Percentiles rank a stretch among this genome's conserved stretches.
Evolutionary conservation across 73 alveolate species (phyloP).

Genomic region (Stentor roeselii): DNA sequence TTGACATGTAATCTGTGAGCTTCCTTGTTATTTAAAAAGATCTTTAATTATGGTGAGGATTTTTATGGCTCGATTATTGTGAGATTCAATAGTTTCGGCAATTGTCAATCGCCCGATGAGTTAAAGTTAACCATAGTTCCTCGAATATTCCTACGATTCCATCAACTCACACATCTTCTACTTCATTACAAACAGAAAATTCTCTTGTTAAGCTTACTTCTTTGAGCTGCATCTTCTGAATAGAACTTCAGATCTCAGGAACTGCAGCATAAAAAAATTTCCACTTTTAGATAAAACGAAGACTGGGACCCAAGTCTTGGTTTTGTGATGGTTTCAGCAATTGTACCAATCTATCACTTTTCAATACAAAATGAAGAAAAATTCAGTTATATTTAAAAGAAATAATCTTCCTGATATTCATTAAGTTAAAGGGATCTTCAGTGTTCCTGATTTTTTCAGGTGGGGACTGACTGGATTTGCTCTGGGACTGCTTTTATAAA

Average conservation of each 20-base stretch:
- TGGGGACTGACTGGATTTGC: slow-evolving; percentile 98
- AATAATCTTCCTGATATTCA: not conserved
- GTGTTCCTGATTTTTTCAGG: slow-evolving; percentile 91
- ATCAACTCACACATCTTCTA: no score
- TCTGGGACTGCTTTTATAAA: slow-evolving; percentile 95
- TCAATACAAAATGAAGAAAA: slow-evolving; percentile 49
- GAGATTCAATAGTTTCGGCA: slow-evolving; percentile 49
- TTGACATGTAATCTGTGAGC: slow-evolving; percentile 97
- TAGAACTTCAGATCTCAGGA: no score
- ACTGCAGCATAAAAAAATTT: no score
- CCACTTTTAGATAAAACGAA: slow-evolving; percentile 34
- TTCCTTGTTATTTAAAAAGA: slow-evolving; percentile 86
- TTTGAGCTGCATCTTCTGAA: slow-evolving; percentile 43
- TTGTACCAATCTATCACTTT: slow-evolving; percentile 73
- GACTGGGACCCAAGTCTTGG: slow-evolving; percentile 87
- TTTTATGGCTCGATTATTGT: slow-evolving; percentile 66
- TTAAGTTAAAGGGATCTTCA: slow-evolving; percentile 66
- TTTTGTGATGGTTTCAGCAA: slow-evolving; percentile 90
- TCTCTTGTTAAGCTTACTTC: not conserved
- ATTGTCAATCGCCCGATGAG: no score
- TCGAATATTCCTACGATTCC: no score
- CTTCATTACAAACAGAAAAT: no score
- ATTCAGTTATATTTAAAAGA: not conserved
- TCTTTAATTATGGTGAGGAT: slow-evolving; percentile 67
- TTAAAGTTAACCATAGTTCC: no score